phyloP scores from a whole-genome alignment of 1,284 basidiomycete genomes.

The Ustilago loliicola region DNA sequence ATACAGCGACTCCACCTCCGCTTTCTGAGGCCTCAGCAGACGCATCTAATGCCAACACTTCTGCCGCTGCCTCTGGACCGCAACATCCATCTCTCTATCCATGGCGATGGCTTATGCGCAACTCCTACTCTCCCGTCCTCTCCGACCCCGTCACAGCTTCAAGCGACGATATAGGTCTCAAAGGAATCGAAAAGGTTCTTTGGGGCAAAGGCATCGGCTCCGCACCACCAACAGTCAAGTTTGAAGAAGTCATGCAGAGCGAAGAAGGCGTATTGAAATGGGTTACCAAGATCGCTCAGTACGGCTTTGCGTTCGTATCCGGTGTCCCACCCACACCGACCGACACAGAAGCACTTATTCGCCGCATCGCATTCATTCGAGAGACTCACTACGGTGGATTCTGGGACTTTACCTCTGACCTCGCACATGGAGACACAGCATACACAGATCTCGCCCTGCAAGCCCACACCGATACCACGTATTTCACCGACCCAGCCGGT shows the following conservation, averaged over 20 bases:
- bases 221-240: constrained; percentile 81
- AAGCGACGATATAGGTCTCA: constrained; percentile 31
- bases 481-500: constrained; percentile 79
- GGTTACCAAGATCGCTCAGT: constrained; percentile 80
- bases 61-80: background rate
- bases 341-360: constrained; percentile 83
- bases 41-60: constrained; percentile 4
- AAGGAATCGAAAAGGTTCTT: constrained; percentile 71
- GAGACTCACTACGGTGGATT: constrained; percentile 93
- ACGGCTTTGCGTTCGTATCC: constrained; percentile 89
- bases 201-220: constrained; percentile 85
- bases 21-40: constrained; percentile 4
- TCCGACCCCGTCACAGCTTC: constrained; percentile 74
- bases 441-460: constrained; percentile 89
- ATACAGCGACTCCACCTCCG: background rate
- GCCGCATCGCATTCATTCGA: constrained; percentile 87
- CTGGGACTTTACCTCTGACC: constrained; percentile 96
- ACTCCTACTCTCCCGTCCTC: constrained; percentile 81
- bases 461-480: constrained; percentile 96
- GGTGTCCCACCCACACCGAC: constrained; percentile 85
- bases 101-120: constrained; percentile 83
- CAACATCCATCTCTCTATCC: constrained; percentile 83
- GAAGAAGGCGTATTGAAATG: constrained; percentile 83
- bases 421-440: constrained; percentile 83
- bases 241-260: constrained; percentile 81